These are phyloP conservation scores for Lasiosphaeria ovina DNA, from an alignment of 495 filamentous ascomycete species.

Conservation along the genomic window DNA sequence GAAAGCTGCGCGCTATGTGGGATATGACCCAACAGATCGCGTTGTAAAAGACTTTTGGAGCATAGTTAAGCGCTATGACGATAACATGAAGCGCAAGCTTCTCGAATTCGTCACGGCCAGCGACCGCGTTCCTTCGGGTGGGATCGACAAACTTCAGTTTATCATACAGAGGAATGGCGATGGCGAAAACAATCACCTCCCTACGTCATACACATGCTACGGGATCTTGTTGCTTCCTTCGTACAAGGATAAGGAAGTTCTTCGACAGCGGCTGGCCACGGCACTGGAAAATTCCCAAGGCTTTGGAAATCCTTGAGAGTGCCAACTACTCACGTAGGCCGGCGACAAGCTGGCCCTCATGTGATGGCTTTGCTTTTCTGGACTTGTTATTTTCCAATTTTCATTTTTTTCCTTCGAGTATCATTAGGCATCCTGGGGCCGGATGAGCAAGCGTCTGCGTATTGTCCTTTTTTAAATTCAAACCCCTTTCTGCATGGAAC, in stretches of 20 bases:
- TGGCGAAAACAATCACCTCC: constrained; percentile 62
- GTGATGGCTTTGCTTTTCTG: too few relatives aligned
- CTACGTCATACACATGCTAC: constrained; percentile 86
- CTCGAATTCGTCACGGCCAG: constrained; percentile 94
- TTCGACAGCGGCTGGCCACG: constrained; percentile 71
- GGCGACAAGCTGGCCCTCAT: too few relatives aligned
- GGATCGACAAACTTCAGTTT: constrained; percentile 76
- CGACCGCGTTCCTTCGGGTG: constrained; percentile 84
- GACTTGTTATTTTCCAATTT: too few relatives aligned
- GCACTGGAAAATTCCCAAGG: constrained; percentile 88
- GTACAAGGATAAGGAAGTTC: constrained; percentile 64
- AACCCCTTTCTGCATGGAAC: too few relatives aligned
- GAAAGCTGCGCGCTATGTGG: constrained; percentile 70
- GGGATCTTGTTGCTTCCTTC: constrained; percentile 81
- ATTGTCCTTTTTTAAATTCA: too few relatives aligned
- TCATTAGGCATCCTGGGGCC: too few relatives aligned
- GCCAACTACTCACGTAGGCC: too few relatives aligned
- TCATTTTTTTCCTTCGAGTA: too few relatives aligned
- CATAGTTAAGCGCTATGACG: constrained; percentile 64
- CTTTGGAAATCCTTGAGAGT: constrained; percentile 67
- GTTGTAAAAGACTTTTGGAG: constrained; percentile 80
- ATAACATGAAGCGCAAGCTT: constrained; percentile 66
- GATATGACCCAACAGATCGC: constrained; percentile 65
- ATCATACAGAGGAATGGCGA: constrained; percentile 76
- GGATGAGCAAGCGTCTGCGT: too few relatives aligned